phyloP scores from a whole-genome alignment of 73 alveolate species.

The Uronychia setigera region DNA sequence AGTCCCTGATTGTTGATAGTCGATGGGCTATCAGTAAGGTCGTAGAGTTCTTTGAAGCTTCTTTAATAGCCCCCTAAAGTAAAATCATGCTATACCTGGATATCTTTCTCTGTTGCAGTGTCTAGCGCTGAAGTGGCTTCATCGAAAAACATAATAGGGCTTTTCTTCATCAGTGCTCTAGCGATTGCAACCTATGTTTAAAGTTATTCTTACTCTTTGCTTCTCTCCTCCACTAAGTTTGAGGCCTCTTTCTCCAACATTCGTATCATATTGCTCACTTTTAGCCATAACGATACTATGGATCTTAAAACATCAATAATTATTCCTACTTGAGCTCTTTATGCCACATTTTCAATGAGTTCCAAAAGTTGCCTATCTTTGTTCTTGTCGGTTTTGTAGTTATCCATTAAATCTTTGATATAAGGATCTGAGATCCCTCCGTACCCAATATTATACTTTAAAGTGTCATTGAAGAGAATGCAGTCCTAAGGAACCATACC shows the following conservation, averaged over 20 bases:
- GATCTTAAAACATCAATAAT: no score
- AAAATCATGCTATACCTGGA: constrained; percentile 33
- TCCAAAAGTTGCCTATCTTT: constrained; percentile 11
- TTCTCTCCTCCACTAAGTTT: constrained; percentile 47
- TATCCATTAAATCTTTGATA: not conserved
- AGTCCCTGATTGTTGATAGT: constrained; percentile 66
- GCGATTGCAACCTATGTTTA: constrained; percentile 78
- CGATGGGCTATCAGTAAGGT: constrained; percentile 71
- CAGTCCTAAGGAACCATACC: constrained; percentile 70
- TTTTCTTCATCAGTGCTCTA: constrained; percentile 80
- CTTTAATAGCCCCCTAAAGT: constrained; percentile 57
- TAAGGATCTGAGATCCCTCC: constrained; percentile 47
- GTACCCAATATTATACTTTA: constrained; percentile 74
- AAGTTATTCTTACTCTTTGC: constrained; percentile 10
- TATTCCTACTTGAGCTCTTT: no score
- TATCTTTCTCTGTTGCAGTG: constrained; percentile 57
- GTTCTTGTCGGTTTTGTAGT: constrained; percentile 1
- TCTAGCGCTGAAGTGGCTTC: constrained; percentile 88
- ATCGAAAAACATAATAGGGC: constrained; percentile 79
- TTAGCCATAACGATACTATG: not conserved
- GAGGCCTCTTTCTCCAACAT: constrained; percentile 22
- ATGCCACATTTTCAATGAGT: constrained; percentile 50
- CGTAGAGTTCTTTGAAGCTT: constrained; percentile 59
- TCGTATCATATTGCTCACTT: not conserved
- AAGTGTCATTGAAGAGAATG: constrained; percentile 77